Conservation (phyloP, 2,329 filamentous ascomycete genomes). For the Alternaria burnsii region DNA sequence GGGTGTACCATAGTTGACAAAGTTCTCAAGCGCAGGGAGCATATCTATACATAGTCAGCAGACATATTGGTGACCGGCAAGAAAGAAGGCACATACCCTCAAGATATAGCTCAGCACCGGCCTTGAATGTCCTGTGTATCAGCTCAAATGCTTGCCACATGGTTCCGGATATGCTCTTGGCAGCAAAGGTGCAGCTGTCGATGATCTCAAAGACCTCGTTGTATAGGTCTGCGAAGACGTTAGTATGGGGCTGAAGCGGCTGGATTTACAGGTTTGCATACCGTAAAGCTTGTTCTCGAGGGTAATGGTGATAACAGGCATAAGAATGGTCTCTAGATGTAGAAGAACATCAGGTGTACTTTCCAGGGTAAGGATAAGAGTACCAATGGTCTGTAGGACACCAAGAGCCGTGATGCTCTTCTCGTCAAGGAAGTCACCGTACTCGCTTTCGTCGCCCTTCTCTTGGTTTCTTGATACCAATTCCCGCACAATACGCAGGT, state of each 20-base stretch:
- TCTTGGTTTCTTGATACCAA: constrained; percentile 84
- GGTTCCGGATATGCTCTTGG: constrained; percentile 91
- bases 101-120: constrained; percentile 93
- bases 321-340: constrained; percentile 93
- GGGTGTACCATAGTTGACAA: constrained; percentile 88
- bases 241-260: constrained; percentile 17
- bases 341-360: constrained; percentile 95
- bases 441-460: constrained; percentile 78
- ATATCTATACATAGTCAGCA: constrained; percentile 68
- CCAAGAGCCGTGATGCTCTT: constrained; percentile 98
- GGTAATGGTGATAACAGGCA: constrained; percentile 96
- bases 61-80: background rate
- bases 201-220: constrained; percentile 99
- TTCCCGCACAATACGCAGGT: constrained; percentile 90
- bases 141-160: constrained; percentile 99
- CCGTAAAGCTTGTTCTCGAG: constrained; percentile 97
- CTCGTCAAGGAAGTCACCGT: constrained; percentile 92
- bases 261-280: constrained; percentile 48
- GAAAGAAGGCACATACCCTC: constrained; percentile 61
- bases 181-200: constrained; percentile 97
- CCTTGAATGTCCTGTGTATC: constrained; percentile 96
- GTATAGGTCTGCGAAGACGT: constrained; percentile 73
- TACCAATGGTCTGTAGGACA: constrained; percentile 96
- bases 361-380: constrained; percentile 93
- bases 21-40: constrained; percentile 97